Base-by-base conservation (phyloP, 2,329 filamentous ascomycete genomes). In the Graphilbum ipis-grandicollis region DNA sequence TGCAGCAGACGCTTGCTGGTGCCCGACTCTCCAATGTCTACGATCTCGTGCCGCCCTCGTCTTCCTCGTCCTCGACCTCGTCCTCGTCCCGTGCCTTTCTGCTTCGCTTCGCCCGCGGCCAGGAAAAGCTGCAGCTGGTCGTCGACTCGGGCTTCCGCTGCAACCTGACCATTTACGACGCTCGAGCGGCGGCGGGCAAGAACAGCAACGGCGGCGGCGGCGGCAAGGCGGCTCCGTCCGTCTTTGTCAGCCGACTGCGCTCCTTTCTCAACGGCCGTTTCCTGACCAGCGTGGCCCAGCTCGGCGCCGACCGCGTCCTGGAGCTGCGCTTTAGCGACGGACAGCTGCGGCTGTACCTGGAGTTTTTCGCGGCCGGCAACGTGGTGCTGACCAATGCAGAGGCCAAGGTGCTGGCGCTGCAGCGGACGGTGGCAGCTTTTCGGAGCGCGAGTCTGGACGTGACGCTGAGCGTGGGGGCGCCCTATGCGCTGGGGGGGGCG, bases 81-180 rank as follows among this genome's bases (percentile, higher is more conserved):
- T 19, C 33, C 7, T 93, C 84, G 3, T 93, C 84, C 2, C 85
- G 85, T 45, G 85, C 88, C 52, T 94, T 96, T 51, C 83, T 96
- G 52, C 71, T 98, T 56, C 96, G 94, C 54, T 90, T 98, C 52
- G 76, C 85, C 38, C 93, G 90, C 55, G 84, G 88, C 31, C 78
- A 88, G 51, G 71, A 78, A 46, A 85, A 86, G 56, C 79, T 90
- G 53, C 88, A 96, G 55, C 67, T 98, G 21, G 66, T 98, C 36
- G 75, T 98, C 48, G 90, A 98, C 55, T 90, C 83, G 2, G 90
- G 90, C 22, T 98, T 98, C 57, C 84, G 90, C 52, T 92, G 84
- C 56, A 90, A 98, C 54, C 66, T 96, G 40, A 96, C 90, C 23
- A 75, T 79, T 48, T 98, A 93, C 61, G 44, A 46, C 29, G 75